Base-by-base conservation (phyloP, 768 basidiomycete genomes). In the Termitomyces sp. region DNA sequence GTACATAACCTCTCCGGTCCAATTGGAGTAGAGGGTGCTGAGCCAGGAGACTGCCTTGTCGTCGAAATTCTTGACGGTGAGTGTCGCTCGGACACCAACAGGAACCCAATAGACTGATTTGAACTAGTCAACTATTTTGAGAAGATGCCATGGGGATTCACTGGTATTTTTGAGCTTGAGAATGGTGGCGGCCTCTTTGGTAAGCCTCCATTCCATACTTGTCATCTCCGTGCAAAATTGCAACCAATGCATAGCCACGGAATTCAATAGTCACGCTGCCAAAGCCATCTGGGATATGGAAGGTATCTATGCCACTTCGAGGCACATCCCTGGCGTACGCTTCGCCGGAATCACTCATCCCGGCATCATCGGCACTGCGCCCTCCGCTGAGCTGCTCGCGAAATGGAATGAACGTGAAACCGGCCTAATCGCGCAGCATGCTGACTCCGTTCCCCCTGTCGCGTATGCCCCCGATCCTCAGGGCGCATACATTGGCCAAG, bases 221-320 rank as follows among this genome's bases (percentile, higher is more conserved):
- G 12, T 46, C 10, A 34, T 25, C 17, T 29, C 17, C 4, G n/a
- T 15, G n/a, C 17, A 11, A 10, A 29, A 47, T 20, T 10, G 25
- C 29, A 38, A 38, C 40, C 12, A 17, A 50, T 42, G 10, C 54
- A 37, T 34, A 86, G 86, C 86, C 4, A 77, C 76, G 17, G 87
- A 91, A 70, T 89, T 89, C 72, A 74, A 88, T 46, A 88, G 86
- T 67, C 82, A 76, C 67, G 89, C 89, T 0, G 82, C 83, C 57
- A 92, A 92, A 68, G 88, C 90, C 5, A 88, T 92, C 60, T 92
- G 90, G 90, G 90, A 91, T 70, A 81, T 92, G 63, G 78, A 89
- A 63, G 86, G 86, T 43, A 76, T 89, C 58, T 89, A 87, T 70
- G 88, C 88, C 0, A 82, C 85, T 10, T 89, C 88, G 15, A 81